Base-by-base conservation (phyloP, 805 yeast genomes). In the Sugiyamaella boreocaroliniensis region DNA sequence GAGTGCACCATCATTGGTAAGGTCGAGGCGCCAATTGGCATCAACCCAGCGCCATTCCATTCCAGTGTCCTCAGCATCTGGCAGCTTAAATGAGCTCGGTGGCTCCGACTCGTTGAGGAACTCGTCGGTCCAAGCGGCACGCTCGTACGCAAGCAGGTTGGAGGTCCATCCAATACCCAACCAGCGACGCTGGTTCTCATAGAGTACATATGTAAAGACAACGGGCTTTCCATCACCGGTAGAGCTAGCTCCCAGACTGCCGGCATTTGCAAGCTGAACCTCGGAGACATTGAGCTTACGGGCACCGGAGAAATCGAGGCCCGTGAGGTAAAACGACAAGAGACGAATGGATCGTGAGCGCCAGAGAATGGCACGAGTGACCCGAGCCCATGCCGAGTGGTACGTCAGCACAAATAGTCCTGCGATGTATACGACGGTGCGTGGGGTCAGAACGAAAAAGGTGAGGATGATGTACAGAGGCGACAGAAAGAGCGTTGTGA, bases 161-260 rank as follows among this genome's bases (percentile, higher is more conserved):
- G 95, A 76, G 0, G 98, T 92, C 99, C 99, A 92, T 11, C 99
- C 99, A 61, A 92, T 87, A 12, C 97, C 98, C 41, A 92, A 75
- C 99, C 99, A 92, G 62, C 95, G 82, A 64, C 99, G 81, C 72
- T 92, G 98, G 67, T 92, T 92, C 67, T 92, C 99, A 68, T 83
- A 90, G 10, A 93, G 74, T 1, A 89, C 97, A 68, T 88, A 92
- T 4, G 97, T 90, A 68, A 90, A 93, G 52, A 90, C 71, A 29
- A 88, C 89, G 22, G 82, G 78, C 54, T 74, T 74, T 7, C 74
- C 74, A 14, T 32, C 37, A 22, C 50, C 60, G 34, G 67, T 51
- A 63, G 68, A 54, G 64, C 69, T 58, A 55, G 61, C 57, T 3
- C 56, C 55, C 16, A 58, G 47, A 12, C 58, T 44, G 10, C 44